Conservation (phyloP, 2,329 filamentous ascomycete species). For the Diplodia seriata region DNA sequence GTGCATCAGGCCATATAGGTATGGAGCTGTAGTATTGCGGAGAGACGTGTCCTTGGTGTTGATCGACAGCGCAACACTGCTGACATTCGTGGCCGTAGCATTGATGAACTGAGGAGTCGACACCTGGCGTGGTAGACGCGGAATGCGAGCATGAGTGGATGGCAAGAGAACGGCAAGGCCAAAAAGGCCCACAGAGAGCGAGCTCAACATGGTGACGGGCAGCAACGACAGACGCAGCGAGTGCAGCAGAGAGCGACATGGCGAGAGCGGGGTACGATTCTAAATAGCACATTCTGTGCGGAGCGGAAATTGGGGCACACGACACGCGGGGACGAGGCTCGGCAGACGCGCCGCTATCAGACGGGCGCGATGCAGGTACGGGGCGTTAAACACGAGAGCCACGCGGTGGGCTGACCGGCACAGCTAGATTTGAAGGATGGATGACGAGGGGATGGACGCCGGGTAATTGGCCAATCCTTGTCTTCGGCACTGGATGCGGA, state of each 20-base stretch:
- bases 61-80: constrained; percentile 24
- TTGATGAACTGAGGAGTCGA: constrained; percentile 24
- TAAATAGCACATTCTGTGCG: constrained; percentile 14
- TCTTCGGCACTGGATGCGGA: constrained; percentile 12
- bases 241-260: constrained; percentile 14
- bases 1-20: constrained; percentile 33
- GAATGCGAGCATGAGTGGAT: constrained; percentile 10
- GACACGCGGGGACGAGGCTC: constrained; percentile 11
- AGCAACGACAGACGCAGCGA: constrained; percentile 14
- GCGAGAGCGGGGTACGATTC: constrained; percentile 6
- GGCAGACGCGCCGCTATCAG: constrained; percentile 15
- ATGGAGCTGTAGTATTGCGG: constrained; percentile 32
- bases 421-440: constrained; percentile 1
- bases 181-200: constrained; percentile 21
- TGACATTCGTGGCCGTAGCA: constrained; percentile 28
- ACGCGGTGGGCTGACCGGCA: constrained; percentile 22
- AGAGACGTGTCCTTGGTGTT: constrained; percentile 29
- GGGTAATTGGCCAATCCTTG: constrained; percentile 16
- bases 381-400: constrained; percentile 6
- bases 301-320: constrained; percentile 15
- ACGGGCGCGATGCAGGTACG: constrained; percentile 18
- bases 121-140: not conserved
- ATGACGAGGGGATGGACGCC: constrained; percentile 7
- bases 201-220: constrained; percentile 11
- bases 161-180: constrained; percentile 28